phyloP scores from a whole-genome alignment of 768 basidiomycete species.

The Leucocoprinus birnbaumii region DNA sequence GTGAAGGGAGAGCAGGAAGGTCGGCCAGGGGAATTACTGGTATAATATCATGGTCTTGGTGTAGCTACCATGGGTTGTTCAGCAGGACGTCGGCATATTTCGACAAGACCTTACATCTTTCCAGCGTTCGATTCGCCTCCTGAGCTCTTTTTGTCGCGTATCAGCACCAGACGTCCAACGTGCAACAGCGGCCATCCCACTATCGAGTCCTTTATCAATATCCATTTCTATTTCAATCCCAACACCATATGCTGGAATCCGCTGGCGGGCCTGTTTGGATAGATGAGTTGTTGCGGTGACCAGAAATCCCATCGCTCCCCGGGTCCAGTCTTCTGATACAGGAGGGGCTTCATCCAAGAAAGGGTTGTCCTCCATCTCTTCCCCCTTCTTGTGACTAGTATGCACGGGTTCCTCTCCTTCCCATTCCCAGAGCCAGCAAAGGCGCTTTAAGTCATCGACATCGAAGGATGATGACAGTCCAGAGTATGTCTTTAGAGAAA shows the following conservation, averaged over 20 bases:
- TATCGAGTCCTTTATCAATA: constrained; percentile 74
- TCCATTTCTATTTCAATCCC: constrained; percentile 88
- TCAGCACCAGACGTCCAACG: constrained; percentile 79
- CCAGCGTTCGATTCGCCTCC: constrained; percentile 64
- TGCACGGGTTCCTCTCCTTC: constrained; percentile 42
- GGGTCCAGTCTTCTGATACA: constrained; percentile 64
- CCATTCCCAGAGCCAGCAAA: constrained; percentile 94
- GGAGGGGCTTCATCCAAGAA: constrained; percentile 49
- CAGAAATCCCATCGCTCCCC: constrained; percentile 79
- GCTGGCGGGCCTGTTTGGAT: constrained; percentile 59
- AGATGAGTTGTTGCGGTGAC: constrained; percentile 72
- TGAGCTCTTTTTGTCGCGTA: constrained; percentile 54
- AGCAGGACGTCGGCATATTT: not conserved
- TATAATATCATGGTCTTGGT: constrained; percentile 36
- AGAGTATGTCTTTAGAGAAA: constrained; percentile 65
- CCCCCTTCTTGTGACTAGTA: constrained; percentile 5
- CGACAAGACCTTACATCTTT: constrained; percentile 41
- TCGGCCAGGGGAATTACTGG: constrained; percentile 65
- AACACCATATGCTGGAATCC: constrained; percentile 79
- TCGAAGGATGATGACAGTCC: constrained; percentile 65
- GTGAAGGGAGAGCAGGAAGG: constrained; percentile 54
- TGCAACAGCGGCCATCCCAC: constrained; percentile 87
- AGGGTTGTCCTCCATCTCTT: constrained; percentile 64
- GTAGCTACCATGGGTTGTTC: constrained; percentile 38
- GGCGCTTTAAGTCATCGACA: constrained; percentile 64